Conservation (phyloP, 305 asterid species). For the Fraxinus latifolia region DNA sequence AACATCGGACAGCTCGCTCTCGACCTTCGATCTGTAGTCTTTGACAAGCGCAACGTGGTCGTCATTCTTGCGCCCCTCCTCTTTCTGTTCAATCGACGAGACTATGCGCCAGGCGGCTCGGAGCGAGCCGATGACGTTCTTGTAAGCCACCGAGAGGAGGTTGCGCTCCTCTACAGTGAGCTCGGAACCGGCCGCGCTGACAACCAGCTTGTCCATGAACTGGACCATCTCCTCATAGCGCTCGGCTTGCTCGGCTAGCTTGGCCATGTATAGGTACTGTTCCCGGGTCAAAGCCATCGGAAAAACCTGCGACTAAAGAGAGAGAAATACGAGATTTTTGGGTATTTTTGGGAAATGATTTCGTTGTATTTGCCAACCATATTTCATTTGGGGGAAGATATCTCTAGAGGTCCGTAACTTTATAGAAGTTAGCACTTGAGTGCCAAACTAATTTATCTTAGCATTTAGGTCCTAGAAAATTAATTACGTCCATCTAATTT, state of each 20-base stretch:
- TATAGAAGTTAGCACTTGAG: not conserved
- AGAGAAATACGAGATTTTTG: not conserved
- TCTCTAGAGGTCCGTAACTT: not conserved
- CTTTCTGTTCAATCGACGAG: slow-evolving; percentile 62
- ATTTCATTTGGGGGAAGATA: not conserved
- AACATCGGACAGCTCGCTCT: slow-evolving; percentile 48
- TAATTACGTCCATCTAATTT: not conserved
- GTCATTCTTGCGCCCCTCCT: slow-evolving; percentile 65
- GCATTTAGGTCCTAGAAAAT: not conserved
- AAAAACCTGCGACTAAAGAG: not conserved
- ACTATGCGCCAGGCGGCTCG: slow-evolving; percentile 71
- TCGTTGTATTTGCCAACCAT: not conserved
- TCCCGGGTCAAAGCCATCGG: slow-evolving; percentile 48
- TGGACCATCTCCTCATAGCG: slow-evolving; percentile 71
- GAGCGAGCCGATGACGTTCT: slow-evolving; percentile 70
- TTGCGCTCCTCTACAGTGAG: slow-evolving; percentile 63
- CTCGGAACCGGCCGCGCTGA: slow-evolving; percentile 39
- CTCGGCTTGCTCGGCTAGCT: slow-evolving; percentile 67
- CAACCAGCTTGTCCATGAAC: slow-evolving; percentile 60
- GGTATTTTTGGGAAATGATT: not conserved
- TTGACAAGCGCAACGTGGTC: slow-evolving; percentile 58
- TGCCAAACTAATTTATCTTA: not conserved
- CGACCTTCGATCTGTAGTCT: slow-evolving; percentile 65
- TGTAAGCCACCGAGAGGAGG: slow-evolving; percentile 67
- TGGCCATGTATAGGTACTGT: slow-evolving; percentile 60